A percentile compares a stretch with the other conserved stretches of the same genome.
Evolutionary conservation across 2,329 filamentous ascomycete species (phyloP).

Genomic region (Alternaria consortialis): DNA sequence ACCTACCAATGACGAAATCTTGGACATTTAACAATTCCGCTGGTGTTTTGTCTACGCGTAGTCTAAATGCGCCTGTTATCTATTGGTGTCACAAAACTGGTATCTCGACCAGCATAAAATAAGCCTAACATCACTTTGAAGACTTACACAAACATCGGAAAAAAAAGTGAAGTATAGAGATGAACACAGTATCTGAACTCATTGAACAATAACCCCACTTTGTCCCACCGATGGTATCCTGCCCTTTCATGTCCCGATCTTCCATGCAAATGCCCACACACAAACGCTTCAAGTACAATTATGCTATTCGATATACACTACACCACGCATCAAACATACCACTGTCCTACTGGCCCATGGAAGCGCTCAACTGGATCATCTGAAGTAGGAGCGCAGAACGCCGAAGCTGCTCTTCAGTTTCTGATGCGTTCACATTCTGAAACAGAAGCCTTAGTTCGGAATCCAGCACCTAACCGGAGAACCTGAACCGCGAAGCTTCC

Average conservation of each 20-base stretch:
- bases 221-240: constrained; percentile 20
- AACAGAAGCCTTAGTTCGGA: constrained; percentile 14
- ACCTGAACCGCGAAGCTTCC: constrained; percentile 88
- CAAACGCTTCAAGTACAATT: constrained; percentile 28
- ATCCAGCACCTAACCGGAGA: constrained; percentile 55
- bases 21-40: not conserved
- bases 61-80: not conserved
- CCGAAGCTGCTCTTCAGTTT: not conserved
- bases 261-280: constrained; percentile 31
- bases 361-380: not conserved
- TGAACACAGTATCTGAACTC: constrained; percentile 13
- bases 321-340: constrained; percentile 10
- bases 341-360: not conserved
- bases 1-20: not conserved
- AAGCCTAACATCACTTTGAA: not conserved
- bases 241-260: constrained; percentile 15
- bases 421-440: not conserved
- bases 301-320: constrained; percentile 22
- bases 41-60: not conserved
- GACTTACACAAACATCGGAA: not conserved
- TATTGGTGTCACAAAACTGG: not conserved
- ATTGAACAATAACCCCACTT: constrained; percentile 8
- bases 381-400: not conserved
- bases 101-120: not conserved
- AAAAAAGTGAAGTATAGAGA: not conserved